Conservation (phyloP, 1,284 basidiomycete genomes). For the Pseudozyma sp. region DNA sequence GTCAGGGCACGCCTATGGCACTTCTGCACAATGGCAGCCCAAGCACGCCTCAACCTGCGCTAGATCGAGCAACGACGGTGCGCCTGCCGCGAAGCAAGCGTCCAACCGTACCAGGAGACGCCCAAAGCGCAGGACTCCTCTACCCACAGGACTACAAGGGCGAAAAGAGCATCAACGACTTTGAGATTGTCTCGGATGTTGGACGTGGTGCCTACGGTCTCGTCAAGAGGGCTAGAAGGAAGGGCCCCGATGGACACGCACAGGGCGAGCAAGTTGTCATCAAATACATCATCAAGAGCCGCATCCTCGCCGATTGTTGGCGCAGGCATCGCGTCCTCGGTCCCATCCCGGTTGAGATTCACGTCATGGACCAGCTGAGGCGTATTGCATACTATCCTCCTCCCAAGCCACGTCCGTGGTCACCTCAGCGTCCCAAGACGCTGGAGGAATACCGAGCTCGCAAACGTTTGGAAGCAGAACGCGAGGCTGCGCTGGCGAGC, state of each 20-base stretch:
- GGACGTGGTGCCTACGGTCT: slow-evolving; percentile 95
- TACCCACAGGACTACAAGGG: slow-evolving; percentile 26
- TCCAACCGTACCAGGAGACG: slow-evolving; percentile 26
- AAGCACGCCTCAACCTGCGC: slow-evolving; percentile 19
- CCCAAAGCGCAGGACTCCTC: slow-evolving; percentile 9
- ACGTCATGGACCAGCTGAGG: slow-evolving; percentile 87
- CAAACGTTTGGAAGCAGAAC: slow-evolving; percentile 27
- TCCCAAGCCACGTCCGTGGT: slow-evolving; percentile 48
- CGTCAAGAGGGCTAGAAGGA: slow-evolving; percentile 88
- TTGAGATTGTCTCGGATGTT: slow-evolving; percentile 60
- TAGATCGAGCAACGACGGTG: slow-evolving; percentile 27
- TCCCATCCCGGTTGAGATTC: slow-evolving; percentile 98
- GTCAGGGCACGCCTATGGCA: slow-evolving; percentile 1
- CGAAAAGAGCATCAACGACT: slow-evolving; percentile 56
- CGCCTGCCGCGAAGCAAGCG: slow-evolving; percentile 47
- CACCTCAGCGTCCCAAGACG: slow-evolving; percentile 36
- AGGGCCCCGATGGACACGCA: slow-evolving; percentile 75
- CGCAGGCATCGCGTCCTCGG: slow-evolving; percentile 91
- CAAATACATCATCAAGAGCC: slow-evolving; percentile 98
- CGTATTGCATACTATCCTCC: slow-evolving; percentile 74
- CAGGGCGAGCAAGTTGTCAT: slow-evolving; percentile 78
- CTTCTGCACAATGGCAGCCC: slow-evolving; percentile 5
- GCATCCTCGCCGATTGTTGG: slow-evolving; percentile 98
- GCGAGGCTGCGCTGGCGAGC: slow-evolving; percentile 1
- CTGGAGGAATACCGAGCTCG: slow-evolving; percentile 39